Percentiles rank a stretch among this genome's conserved stretches.
These are phyloP conservation scores for Candida hispaniensis DNA, from an alignment of 805 yeast species.

Conservation along the genomic window DNA sequence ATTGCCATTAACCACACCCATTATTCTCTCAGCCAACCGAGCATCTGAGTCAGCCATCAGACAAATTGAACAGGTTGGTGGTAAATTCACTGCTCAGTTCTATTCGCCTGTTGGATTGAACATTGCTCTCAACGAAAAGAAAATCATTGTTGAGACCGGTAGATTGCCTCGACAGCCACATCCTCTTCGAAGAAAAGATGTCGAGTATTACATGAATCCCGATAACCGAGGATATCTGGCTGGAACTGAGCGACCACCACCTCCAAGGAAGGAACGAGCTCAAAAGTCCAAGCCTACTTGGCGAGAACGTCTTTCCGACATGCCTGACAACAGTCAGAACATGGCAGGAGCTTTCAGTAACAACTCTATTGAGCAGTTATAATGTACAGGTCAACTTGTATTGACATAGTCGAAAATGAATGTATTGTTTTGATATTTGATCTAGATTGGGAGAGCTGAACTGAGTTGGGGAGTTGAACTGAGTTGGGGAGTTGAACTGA, in stretches of 20 bases:
- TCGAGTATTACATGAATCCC: slow-evolving; percentile 62
- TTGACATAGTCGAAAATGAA: too few species aligned
- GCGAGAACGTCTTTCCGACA: slow-evolving; percentile 2
- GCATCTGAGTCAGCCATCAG: slow-evolving; percentile 68
- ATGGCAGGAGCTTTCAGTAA: slow-evolving; percentile 7
- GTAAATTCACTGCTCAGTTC: slow-evolving; percentile 63
- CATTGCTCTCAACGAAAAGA: slow-evolving; percentile 31
- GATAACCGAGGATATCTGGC: slow-evolving; percentile 61
- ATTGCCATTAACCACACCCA: slow-evolving; percentile 40
- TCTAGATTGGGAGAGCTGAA: too few species aligned
- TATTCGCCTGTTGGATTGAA: slow-evolving; percentile 55
- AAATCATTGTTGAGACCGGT: slow-evolving; percentile 34
- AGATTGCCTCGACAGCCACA: slow-evolving; percentile 75
- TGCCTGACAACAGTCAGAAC: slow-evolving; percentile 5
- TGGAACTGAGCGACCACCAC: slow-evolving; percentile 16
- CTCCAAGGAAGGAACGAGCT: slow-evolving; percentile 18
- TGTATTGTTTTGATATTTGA: too few species aligned
- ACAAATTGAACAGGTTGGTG: slow-evolving; percentile 62
- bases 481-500: too few species aligned
- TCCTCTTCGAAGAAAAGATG: slow-evolving; percentile 74
- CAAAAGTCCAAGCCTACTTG: slow-evolving; percentile 15
- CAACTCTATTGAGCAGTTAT: slow-evolving; percentile 9
- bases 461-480: too few species aligned
- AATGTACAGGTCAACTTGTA: too few species aligned
- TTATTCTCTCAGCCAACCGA: slow-evolving; percentile 46